Evolutionary conservation across 164 flowering plant genomes (phyloP).

Genomic region (Amborella trichopoda): DNA sequence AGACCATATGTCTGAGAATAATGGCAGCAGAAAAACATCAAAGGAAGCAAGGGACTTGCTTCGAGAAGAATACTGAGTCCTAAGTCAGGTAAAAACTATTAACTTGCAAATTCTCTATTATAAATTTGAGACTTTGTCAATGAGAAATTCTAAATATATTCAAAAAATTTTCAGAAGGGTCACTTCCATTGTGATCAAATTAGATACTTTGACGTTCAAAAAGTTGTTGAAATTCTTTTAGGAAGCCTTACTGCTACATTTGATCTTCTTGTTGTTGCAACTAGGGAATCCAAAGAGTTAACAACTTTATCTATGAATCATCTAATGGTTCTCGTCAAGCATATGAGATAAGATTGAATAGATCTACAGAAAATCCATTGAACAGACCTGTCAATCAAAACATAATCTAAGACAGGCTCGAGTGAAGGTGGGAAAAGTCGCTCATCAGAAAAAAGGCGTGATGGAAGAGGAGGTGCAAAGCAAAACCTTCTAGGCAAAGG

Average conservation of each 20-base stretch:
- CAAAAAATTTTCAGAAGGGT: not conserved
- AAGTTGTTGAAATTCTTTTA: not conserved
- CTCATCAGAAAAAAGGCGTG: too few relatives aligned
- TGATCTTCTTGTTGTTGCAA: not conserved
- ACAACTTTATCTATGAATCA: not conserved
- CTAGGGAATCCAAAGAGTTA: not conserved
- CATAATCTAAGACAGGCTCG: not conserved
- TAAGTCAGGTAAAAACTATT: not conserved
- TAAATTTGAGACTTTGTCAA: not conserved
- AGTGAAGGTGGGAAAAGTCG: too few relatives aligned
- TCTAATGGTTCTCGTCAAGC: not conserved
- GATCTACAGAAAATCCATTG: not conserved
- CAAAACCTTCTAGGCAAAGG: too few relatives aligned
- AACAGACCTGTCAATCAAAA: not conserved
- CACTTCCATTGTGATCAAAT: not conserved
- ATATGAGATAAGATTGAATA: not conserved
- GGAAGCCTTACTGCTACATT: not conserved
- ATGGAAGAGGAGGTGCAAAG: too few relatives aligned
- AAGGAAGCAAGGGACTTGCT: not conserved
- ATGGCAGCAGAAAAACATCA: not conserved
- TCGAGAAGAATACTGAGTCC: not conserved
- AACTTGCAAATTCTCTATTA: not conserved
- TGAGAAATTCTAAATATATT: not conserved
- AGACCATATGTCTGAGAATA: not conserved
- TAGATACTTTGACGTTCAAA: not conserved